Evolutionary conservation across 345 rosid genomes (phyloP).

Genomic region (Citrus reticulata): DNA sequence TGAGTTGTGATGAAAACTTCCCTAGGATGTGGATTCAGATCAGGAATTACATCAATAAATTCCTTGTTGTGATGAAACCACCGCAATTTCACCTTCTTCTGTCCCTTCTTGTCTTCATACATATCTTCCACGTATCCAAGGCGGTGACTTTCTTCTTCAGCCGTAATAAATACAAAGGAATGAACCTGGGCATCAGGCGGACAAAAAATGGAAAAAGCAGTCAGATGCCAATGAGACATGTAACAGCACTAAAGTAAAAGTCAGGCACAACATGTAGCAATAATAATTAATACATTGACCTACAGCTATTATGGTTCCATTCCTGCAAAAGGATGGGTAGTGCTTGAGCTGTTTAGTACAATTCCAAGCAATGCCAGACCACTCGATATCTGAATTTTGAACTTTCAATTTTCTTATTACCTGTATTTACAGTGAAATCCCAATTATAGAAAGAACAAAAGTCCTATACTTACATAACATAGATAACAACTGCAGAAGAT

Average conservation of each 20-base stretch:
- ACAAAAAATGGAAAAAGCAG: background rate
- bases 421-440: conserved; percentile 18
- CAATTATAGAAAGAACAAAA: conserved; percentile 6
- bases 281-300: background rate
- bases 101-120: conserved; percentile 50
- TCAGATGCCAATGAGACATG: conserved; percentile 6
- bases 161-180: conserved; percentile 43
- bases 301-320: conserved; percentile 35
- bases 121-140: conserved; percentile 47
- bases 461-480: background rate
- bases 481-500: background rate
- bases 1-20: conserved; percentile 45
- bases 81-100: conserved; percentile 48
- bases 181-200: conserved; percentile 30
- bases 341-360: conserved; percentile 52
- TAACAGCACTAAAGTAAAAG: background rate
- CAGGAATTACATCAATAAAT: conserved; percentile 23
- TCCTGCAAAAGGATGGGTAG: conserved; percentile 32
- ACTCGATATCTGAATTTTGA: conserved; percentile 27
- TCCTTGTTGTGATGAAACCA: conserved; percentile 45
- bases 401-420: conserved; percentile 31
- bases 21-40: conserved; percentile 25
- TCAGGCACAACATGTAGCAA: background rate
- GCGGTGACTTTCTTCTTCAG: conserved; percentile 28
- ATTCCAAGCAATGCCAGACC: conserved; percentile 44